Evolutionary conservation across 1,284 basidiomycete species (phyloP), one percentile per base, ranked within the genome.

Genomic region (Ganoderma leucocontextum): DNA sequence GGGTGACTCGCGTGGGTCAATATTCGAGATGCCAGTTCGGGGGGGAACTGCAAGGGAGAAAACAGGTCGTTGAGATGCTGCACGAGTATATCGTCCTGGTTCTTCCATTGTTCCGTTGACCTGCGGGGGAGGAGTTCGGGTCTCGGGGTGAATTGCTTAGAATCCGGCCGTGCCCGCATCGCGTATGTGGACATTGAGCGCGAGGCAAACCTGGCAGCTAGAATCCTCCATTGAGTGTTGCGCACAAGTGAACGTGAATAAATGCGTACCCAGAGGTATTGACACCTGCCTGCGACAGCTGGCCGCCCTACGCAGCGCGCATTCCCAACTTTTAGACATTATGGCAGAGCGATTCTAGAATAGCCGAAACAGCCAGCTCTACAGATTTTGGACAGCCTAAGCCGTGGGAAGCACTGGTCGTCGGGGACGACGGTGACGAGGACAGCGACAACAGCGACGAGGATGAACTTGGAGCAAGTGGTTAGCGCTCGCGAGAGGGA

Each of bases 1-100:
- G 83, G 84, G 78, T 93, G 92, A 79, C 91, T 93, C 6, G 84
- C 83, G 77, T 95, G 93, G 2, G 93, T 95, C 70, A 95, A 81
- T 74, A 93, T 85, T 68, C 92, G 87, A 72, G 84, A 82, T 8
- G 92, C 90, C 47, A 93, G 83, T 71, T 92, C 89, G 9, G 83
- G 81, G 8, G 91, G 87, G 77, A 95, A 95, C 62, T 87, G 81
- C 62, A 95, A 81, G 25, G 90, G 86, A 10, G 85, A 80, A 74
- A 95, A 92, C 41, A 91, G 78, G 38, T 81, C 78, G 73, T 87
- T 82, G n/a, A 93, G 80, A 75, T 93, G 89, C 52, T 84, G 79
- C 35, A 85, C 77, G 57, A 89, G 83, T 19, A 63, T 44, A 10
- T 67, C 62, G 52, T 72, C 71, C 52, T 72, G 63, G 39, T 63